These are phyloP conservation scores for Litchi chinensis DNA, from an alignment of 345 rosid species.

Conservation along the genomic window DNA sequence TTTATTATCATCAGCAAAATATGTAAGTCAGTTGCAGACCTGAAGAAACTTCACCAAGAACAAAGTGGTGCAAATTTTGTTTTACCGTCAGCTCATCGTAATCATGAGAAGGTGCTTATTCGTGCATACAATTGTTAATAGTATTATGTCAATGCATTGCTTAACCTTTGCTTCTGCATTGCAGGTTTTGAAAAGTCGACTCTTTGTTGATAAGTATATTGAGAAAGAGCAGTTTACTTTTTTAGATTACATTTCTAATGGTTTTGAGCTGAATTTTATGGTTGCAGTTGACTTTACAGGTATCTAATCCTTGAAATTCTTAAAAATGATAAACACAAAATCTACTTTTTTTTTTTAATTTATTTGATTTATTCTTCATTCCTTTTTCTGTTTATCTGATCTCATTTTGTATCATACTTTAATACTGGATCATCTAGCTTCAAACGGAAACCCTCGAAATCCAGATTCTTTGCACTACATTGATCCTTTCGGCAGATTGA, in stretches of 20 bases:
- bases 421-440: constrained; percentile 49
- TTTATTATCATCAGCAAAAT: constrained; percentile 47
- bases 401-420: neutral
- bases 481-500: constrained; percentile 75
- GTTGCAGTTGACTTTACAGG: constrained; percentile 97
- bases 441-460: constrained; percentile 77
- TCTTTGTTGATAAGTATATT: constrained; percentile 64
- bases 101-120: constrained; percentile 62
- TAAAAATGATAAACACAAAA: neutral
- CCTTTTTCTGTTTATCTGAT: neutral
- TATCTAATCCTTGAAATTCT: constrained; percentile 21
- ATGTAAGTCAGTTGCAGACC: constrained; percentile 66
- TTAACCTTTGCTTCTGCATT: constrained; percentile 11
- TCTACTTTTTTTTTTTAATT: neutral
- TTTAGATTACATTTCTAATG: constrained; percentile 84
- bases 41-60: constrained; percentile 61
- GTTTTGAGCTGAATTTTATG: constrained; percentile 86
- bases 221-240: constrained; percentile 74
- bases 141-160: neutral
- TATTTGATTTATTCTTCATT: neutral
- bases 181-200: constrained; percentile 76
- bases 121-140: constrained; percentile 1
- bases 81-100: constrained; percentile 35
- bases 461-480: constrained; percentile 78
- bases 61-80: constrained; percentile 52